Conservation (phyloP, 345 rosid species). For the Arabidopsis arenosa region DNA sequence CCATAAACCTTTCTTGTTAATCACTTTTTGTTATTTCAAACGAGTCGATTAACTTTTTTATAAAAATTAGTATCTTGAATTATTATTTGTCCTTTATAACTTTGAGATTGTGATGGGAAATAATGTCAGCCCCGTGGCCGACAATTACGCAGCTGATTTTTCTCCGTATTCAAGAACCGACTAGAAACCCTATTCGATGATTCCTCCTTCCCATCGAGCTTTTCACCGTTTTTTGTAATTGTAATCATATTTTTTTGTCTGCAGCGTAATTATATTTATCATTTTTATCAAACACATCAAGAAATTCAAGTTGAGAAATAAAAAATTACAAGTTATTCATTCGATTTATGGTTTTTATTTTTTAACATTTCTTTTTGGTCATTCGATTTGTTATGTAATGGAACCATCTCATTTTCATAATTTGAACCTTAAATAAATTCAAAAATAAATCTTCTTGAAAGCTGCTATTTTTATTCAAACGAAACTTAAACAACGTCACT, state of each 20-base stretch:
- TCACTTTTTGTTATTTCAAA: neutral
- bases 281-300: neutral
- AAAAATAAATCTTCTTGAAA: neutral
- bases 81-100: neutral
- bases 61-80: neutral
- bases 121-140: conserved; percentile 44
- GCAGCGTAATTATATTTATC: neutral
- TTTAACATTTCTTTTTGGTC: neutral
- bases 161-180: conserved; percentile 24
- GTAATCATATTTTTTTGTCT: conserved; percentile 21
- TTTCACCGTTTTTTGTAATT: neutral
- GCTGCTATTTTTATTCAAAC: conserved; percentile 27
- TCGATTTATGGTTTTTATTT: neutral
- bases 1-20: neutral
- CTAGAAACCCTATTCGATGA: conserved; percentile 32
- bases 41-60: neutral
- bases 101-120: conserved; percentile 32
- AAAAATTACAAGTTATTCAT: neutral
- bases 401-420: conserved; percentile 1
- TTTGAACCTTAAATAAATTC: neutral
- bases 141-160: conserved; percentile 37
- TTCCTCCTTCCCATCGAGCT: conserved; percentile 24
- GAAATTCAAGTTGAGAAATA: neutral
- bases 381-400: neutral
- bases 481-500: conserved; percentile 24